Percentiles rank a stretch among this genome's conserved stretches.
phyloP scores from a whole-genome alignment of 176 grass and related monocot species.

The Neostapfia colusana region DNA sequence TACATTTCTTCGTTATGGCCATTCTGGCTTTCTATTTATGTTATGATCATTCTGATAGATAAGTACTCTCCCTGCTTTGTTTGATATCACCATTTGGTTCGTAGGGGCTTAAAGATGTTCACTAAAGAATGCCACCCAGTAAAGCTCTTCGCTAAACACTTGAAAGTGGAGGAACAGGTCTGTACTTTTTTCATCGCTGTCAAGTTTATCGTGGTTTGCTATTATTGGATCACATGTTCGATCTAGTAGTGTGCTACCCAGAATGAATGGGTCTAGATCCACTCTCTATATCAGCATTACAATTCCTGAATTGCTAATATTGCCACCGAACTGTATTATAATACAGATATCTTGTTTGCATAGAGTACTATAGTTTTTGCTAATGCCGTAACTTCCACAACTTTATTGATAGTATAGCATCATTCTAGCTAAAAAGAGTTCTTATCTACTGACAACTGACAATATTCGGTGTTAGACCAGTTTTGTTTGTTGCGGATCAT shows the following conservation, averaged over 20 bases:
- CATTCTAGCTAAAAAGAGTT: background rate
- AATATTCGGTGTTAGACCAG: background rate
- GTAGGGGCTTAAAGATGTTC: slow-evolving; percentile 80
- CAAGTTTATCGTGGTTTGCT: background rate
- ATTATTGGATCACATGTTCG: background rate
- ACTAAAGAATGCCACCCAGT: slow-evolving; percentile 72
- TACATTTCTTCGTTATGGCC: background rate
- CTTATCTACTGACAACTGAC: background rate
- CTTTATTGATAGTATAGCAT: background rate
- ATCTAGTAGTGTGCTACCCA: background rate
- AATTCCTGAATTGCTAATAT: background rate
- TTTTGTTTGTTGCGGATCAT: background rate
- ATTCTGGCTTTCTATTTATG: background rate
- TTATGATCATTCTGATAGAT: background rate
- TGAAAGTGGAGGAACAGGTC: slow-evolving; percentile 96
- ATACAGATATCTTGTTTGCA: background rate
- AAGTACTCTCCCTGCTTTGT: background rate
- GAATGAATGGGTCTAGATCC: background rate
- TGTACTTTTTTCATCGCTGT: slow-evolving; percentile 9
- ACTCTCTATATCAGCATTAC: background rate
- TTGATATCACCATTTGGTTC: slow-evolving; percentile 20
- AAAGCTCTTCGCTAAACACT: slow-evolving; percentile 94
- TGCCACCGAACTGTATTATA: background rate
- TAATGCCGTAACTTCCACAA: background rate
- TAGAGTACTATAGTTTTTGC: background rate